Conservation (phyloP, 805 yeast species). For the Candida glaebosa region DNA sequence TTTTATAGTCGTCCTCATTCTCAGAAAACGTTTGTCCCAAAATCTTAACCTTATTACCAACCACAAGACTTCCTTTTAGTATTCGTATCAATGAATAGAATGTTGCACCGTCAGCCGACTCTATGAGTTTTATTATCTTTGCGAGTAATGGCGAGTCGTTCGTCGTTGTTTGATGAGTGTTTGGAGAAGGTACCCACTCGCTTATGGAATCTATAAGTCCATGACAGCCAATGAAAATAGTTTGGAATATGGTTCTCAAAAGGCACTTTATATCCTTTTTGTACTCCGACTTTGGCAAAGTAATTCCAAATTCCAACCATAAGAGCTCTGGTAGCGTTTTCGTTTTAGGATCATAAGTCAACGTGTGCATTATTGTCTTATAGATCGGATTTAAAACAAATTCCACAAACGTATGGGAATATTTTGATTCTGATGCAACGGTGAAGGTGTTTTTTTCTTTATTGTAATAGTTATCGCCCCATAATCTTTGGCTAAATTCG, state of each 20-base stretch:
- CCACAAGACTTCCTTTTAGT: constrained; percentile 53
- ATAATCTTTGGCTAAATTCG: constrained; percentile 52
- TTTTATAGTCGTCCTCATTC: constrained; percentile 51
- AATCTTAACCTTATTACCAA: constrained; percentile 47
- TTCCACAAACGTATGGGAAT: constrained; percentile 49
- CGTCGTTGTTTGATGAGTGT: background rate
- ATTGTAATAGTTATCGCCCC: constrained; percentile 73
- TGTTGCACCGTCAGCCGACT: constrained; percentile 48
- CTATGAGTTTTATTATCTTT: constrained; percentile 49
- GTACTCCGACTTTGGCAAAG: constrained; percentile 36
- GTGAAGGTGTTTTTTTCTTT: constrained; percentile 43
- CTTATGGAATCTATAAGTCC: constrained; percentile 54
- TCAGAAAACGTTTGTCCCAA: constrained; percentile 52
- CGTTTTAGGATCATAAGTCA: constrained; percentile 47
- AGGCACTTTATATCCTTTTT: constrained; percentile 58
- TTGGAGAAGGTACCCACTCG: constrained; percentile 24
- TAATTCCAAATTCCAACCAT: constrained; percentile 45
- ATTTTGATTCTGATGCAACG: constrained; percentile 19
- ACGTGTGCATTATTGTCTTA: constrained; percentile 60
- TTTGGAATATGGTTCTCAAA: constrained; percentile 49
- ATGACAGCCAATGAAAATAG: constrained; percentile 43
- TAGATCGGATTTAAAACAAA: constrained; percentile 79
- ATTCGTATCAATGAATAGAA: constrained; percentile 62
- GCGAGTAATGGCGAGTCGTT: constrained; percentile 14
- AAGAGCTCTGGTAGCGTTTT: constrained; percentile 40